These are phyloP conservation scores for Avicennia marina DNA, from an alignment of 257 asterid species.

Conservation along the genomic window DNA sequence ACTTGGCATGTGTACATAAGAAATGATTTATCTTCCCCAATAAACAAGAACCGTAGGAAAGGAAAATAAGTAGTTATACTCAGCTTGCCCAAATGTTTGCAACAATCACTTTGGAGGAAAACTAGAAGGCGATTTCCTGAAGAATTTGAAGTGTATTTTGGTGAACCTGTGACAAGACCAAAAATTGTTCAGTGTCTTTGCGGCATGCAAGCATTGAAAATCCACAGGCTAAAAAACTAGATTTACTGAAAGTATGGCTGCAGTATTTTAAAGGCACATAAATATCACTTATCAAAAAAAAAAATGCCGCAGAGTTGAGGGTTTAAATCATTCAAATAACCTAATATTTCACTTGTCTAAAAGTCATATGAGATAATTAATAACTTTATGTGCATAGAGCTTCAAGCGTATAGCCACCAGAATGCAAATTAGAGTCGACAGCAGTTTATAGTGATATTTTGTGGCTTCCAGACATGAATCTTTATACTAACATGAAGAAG, in stretches of 20 bases:
- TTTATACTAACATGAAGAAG: not conserved
- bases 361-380: too few species aligned
- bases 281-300: not conserved
- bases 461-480: conserved; percentile 1
- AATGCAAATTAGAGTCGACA: not conserved
- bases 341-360: too few species aligned
- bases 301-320: too few species aligned
- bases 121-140: conserved; percentile 89
- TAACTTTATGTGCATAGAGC: not conserved
- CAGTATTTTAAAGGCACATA: conserved; percentile 1
- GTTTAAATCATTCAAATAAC: too few species aligned
- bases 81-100: conserved; percentile 21
- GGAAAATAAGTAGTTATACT: conserved; percentile 11
- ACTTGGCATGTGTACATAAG: conserved; percentile 7
- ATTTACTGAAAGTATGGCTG: not conserved
- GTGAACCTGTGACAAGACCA: conserved; percentile 65
- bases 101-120: not conserved
- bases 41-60: not conserved
- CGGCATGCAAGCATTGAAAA: conserved; percentile 10
- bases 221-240: conserved; percentile 10
- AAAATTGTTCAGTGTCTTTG: conserved; percentile 17
- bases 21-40: not conserved
- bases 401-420: not conserved
- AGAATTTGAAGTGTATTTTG: conserved; percentile 94
- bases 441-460: not conserved